These are phyloP conservation scores for Chlorella vulgaris DNA, from an alignment of 139 green algal genomes.

Conservation along the genomic window DNA sequence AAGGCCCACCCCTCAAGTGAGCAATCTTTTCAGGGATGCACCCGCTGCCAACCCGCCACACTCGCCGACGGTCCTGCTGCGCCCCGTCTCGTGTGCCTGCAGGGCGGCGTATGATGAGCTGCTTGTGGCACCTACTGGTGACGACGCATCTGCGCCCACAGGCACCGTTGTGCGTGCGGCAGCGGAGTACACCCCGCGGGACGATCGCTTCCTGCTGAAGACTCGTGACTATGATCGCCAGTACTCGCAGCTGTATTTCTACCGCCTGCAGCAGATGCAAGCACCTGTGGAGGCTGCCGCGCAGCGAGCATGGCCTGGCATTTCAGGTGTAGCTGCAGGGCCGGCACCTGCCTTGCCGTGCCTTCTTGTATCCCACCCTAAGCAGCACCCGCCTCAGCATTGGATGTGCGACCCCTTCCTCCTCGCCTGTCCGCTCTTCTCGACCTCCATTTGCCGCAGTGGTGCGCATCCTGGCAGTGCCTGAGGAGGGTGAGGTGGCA, in stretches of 20 bases:
- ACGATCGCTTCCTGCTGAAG: constrained; percentile 58
- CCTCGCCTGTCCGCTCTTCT: neutral
- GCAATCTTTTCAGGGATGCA: too few species aligned
- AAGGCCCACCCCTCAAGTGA: constrained; percentile 17
- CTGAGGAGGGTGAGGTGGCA: constrained; percentile 73
- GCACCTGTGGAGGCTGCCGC: constrained; percentile 49
- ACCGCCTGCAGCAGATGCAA: constrained; percentile 73
- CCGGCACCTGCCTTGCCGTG: neutral
- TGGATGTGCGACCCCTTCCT: too few species aligned
- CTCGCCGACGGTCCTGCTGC: too few species aligned
- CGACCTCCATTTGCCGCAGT: too few species aligned
- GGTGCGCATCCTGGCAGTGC: constrained; percentile 78
- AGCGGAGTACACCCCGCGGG: neutral
- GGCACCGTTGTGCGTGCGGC: constrained; percentile 2
- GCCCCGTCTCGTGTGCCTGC: too few species aligned
- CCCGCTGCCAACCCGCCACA: neutral
- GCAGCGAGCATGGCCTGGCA: constrained; percentile 68
- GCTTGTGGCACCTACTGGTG: neutral
- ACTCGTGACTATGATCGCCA: constrained; percentile 77
- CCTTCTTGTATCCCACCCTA: neutral
- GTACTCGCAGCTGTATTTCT: constrained; percentile 95
- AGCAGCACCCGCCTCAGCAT: too few species aligned
- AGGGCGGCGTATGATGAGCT: constrained; percentile 39
- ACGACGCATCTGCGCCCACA: neutral
- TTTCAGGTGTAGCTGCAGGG: constrained; percentile 49